Base-by-base conservation (phyloP, 2,329 filamentous ascomycete species). In the Epichloe festucae region DNA sequence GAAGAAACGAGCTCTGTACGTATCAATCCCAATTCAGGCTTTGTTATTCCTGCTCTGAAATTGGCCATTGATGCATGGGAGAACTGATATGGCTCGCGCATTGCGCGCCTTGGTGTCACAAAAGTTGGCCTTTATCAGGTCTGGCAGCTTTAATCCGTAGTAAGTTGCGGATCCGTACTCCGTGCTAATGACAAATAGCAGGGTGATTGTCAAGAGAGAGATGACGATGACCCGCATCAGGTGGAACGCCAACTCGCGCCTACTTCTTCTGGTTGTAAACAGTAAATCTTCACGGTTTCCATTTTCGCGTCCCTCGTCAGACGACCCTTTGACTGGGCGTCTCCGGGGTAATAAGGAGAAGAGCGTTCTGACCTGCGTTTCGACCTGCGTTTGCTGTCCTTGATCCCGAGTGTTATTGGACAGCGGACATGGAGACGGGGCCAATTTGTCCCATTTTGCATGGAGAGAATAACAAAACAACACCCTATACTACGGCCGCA, bases 381-480 rank as follows among this genome's bases (percentile, higher is more conserved):
- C 27, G 15, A n/a, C 21, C 47, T 35, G 39, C 23, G 46, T 36
- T 36, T 27, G 47, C 38, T 12, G 31, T 35, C 21, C 46, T 17
- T 31, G 4, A 17, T 48, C 23, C 50, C 17, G 15, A 21, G 40
- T 48, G 40, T 52, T 48, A 43, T 51, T 49, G 40, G 46, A 49
- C 46, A 51, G 43, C n/a, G 49, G 23, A 21, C 17, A 23, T 49
- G 17, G 39, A 23, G 35, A 11, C 27, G 23, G 10, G 17, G 14
- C 31, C 27, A 42, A 21, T 35, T n/a, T 3, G 5, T 21, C n/a
- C 2, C 8, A 8, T 34, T 45, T 11, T 49, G 38, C 12, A 15
- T 5, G 10, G 35, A 21, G n/a, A 43, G 19, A 49, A 35, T 3
- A 42, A 21, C 21, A 21, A 15, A 8, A 35, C 12, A 7, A 31